Evolutionary conservation across 345 rosid species (phyloP), one percentile per base, ranked within the genome.

Genomic region (Brassica nigra): DNA sequence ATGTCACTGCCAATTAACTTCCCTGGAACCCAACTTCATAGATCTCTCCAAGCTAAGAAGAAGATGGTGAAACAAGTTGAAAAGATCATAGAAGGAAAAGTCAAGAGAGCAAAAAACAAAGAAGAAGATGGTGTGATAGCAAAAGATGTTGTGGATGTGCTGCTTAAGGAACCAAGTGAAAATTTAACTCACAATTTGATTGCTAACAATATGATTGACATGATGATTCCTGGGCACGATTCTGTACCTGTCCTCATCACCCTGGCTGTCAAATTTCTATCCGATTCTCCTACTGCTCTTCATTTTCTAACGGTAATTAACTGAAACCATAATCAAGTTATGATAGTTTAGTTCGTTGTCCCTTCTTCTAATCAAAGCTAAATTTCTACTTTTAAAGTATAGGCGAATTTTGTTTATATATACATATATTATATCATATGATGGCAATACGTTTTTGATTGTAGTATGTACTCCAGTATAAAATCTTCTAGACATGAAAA

Each of bases 191-290:
- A 90, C 58, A 92, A 89, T 77, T 77, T 90, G 52, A 90, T 95
- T 12, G 99, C 98, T 6, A 90, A 83, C 74, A 95, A 95, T 78
- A 83, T 95, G 87, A 89, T 95, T 61, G 99, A 95, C 66, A 93
- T 95, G 98, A 95, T 95, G 97, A 95, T 95, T 14, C 99, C 99
- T 0, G 99, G 99, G 11, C 98, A 95, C 64, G 99, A 93, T 83
- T 95, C 99, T 1, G 99, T 95, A 15, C 99, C 99, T 0, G 82
- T 95, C 73, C 97, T 95, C 28, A 90, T 93, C 79, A 92, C 99
- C 39, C 94, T 95, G 0, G 95, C 99, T 34, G 75, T 90, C 4
- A 91, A 93, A 76, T 95, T 87, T 83, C 95, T 93, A 37, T 90
- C 99, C 0, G 93, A 91, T 78, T 89, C 81, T 77, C 97, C 98